Percentiles rank a stretch among this genome's conserved stretches.
Evolutionary conservation across 2,329 filamentous ascomycete genomes (phyloP).

Genomic region (Fusarium agapanthi): DNA sequence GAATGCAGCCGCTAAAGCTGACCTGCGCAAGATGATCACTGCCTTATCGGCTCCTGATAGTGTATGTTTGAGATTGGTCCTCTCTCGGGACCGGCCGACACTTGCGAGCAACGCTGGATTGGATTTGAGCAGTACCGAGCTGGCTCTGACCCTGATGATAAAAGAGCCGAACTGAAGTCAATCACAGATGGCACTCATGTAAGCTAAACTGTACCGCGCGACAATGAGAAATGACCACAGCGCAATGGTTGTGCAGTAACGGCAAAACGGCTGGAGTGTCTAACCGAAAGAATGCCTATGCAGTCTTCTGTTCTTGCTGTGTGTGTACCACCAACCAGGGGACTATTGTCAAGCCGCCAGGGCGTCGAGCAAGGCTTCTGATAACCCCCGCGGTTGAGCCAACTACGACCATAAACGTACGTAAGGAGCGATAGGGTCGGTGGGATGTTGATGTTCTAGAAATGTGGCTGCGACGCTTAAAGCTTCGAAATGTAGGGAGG

Average conservation of each 20-base stretch:
- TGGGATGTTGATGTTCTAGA: conserved; percentile 27
- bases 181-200: background rate
- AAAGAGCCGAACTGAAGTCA: conserved; percentile 14
- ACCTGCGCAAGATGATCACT: conserved; percentile 37
- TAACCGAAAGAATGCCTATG: background rate
- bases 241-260: background rate
- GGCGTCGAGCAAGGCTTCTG: conserved; percentile 2
- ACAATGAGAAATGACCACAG: background rate
- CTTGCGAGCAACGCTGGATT: conserved; percentile 30
- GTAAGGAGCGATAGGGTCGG: background rate
- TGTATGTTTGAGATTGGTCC: conserved; percentile 19
- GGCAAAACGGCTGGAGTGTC: background rate
- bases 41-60: conserved; percentile 25
- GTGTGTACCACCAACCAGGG: conserved; percentile 10
- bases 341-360: conserved; percentile 8
- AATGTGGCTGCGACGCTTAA: conserved; percentile 29
- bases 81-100: conserved; percentile 40
- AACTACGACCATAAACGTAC: conserved; percentile 5
- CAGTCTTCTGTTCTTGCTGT: background rate
- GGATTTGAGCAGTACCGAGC: conserved; percentile 29
- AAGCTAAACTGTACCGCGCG: background rate
- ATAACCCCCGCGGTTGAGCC: background rate
- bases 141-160: conserved; percentile 6
- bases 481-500: conserved; percentile 17
- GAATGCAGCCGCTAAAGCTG: conserved; percentile 27